Evolutionary conservation across 352 stramenopile species (phyloP).

Genomic region (Globisporangium nunn): DNA sequence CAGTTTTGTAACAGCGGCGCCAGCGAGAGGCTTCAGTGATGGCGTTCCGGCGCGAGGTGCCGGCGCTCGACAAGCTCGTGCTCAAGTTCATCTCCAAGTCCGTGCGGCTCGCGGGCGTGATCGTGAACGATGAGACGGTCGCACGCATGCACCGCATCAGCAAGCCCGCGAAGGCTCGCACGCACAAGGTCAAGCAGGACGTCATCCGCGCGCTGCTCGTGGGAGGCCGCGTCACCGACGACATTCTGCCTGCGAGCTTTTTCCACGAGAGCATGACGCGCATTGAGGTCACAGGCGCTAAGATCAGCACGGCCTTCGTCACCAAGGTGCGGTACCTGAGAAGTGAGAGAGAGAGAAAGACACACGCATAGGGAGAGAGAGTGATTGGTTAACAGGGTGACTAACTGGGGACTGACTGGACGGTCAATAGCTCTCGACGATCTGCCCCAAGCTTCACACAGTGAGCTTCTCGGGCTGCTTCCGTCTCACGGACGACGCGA

Average conservation of each 20-base stretch:
- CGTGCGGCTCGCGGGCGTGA: conserved; percentile 41
- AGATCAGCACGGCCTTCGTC: conserved; percentile 76
- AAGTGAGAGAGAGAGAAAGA: background rate
- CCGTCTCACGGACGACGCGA: conserved; percentile 79
- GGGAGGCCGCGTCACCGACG: conserved; percentile 68
- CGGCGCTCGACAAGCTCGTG: conserved; percentile 77
- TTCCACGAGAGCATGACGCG: conserved; percentile 85
- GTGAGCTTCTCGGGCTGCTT: conserved; percentile 87
- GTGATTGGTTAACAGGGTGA: too few relatives aligned
- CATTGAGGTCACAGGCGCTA: conserved; percentile 78
- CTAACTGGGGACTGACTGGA: background rate
- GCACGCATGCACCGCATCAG: conserved; percentile 61
- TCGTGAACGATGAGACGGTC: conserved; percentile 69
- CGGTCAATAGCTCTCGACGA: conserved; percentile 45
- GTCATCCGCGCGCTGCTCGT: conserved; percentile 70
- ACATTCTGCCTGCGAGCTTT: conserved; percentile 75
- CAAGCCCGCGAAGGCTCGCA: conserved; percentile 69
- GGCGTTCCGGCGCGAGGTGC: conserved; percentile 84
- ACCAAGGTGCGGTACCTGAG: conserved; percentile 27
- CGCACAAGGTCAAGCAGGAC: conserved; percentile 85
- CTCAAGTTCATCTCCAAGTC: conserved; percentile 88
- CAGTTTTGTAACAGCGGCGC: too few relatives aligned
- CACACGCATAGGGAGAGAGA: background rate
- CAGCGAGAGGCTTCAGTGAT: conserved; percentile 19
- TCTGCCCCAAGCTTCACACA: conserved; percentile 78